phyloP scores from a whole-genome alignment of 352 stramenopile species.

The Phytopythium kandeliae region DNA sequence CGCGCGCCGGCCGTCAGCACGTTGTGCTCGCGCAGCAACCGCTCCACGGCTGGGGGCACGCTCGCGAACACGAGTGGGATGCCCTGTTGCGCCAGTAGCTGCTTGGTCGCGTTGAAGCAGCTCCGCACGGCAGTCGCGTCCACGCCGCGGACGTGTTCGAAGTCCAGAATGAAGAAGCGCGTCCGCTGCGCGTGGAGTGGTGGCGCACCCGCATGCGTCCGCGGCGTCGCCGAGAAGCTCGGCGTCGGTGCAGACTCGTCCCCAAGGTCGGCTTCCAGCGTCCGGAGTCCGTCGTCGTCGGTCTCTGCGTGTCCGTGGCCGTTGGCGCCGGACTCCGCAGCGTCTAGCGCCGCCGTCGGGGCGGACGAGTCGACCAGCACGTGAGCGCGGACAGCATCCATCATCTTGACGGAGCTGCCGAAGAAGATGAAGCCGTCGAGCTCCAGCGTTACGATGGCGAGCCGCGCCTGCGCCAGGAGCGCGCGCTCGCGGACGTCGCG shows the following conservation, averaged over 20 bases:
- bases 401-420: slow-evolving; percentile 82
- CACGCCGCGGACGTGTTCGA: slow-evolving; percentile 86
- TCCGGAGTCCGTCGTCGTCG: slow-evolving; percentile 2
- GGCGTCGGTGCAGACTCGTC: slow-evolving; percentile 13
- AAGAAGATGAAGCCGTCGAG: slow-evolving; percentile 88
- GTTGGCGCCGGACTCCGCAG: neutral
- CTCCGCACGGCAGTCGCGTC: slow-evolving; percentile 84
- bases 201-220: slow-evolving; percentile 14
- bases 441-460: slow-evolving; percentile 84
- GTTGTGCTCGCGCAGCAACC: slow-evolving; percentile 69
- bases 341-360: neutral
- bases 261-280: slow-evolving; percentile 1
- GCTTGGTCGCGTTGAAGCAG: slow-evolving; percentile 84
- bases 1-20: slow-evolving; percentile 29
- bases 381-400: slow-evolving; percentile 82
- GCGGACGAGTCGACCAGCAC: slow-evolving; percentile 46
- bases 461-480: slow-evolving; percentile 58
- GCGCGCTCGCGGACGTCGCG: slow-evolving; percentile 70
- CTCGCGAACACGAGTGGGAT: slow-evolving; percentile 73
- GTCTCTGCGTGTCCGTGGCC: neutral
- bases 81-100: slow-evolving; percentile 70
- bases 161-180: slow-evolving; percentile 87
- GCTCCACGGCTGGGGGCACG: slow-evolving; percentile 62
- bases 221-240: slow-evolving; percentile 34
- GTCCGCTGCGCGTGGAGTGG: slow-evolving; percentile 67